These are phyloP conservation scores for Boletus hoseneyae DNA, from an alignment of 1,284 basidiomycete genomes.

Conservation along the genomic window DNA sequence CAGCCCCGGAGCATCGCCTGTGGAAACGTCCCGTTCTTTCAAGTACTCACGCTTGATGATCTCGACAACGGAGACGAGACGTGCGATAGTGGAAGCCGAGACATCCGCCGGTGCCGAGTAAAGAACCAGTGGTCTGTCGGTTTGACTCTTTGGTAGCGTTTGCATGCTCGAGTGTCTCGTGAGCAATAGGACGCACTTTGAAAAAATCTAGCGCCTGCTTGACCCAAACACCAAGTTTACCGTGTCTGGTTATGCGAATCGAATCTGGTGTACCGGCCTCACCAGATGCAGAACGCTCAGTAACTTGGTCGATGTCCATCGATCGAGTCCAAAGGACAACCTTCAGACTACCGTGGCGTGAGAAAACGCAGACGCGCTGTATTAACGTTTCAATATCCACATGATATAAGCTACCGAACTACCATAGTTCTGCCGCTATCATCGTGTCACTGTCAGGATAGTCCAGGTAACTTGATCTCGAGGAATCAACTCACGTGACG, in stretches of 20 bases:
- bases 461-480: background rate
- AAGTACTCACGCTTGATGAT: slow-evolving; percentile 82
- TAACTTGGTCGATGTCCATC: slow-evolving; percentile 18
- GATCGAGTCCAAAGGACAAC: too few species aligned
- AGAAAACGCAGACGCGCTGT: slow-evolving; percentile 9
- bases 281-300: slow-evolving; percentile 6
- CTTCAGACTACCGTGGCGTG: slow-evolving; percentile 17
- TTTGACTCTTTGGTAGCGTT: slow-evolving; percentile 46
- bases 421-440: slow-evolving; percentile 53
- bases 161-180: background rate
- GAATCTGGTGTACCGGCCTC: slow-evolving; percentile 10
- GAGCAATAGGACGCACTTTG: slow-evolving; percentile 41
- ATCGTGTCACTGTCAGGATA: slow-evolving; percentile 15
- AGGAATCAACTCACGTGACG: slow-evolving; percentile 60
- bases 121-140: slow-evolving; percentile 53
- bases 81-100: slow-evolving; percentile 53
- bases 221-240: slow-evolving; percentile 64
- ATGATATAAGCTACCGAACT: slow-evolving; percentile 34
- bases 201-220: slow-evolving; percentile 59
- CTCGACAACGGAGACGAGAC: slow-evolving; percentile 75
- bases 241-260: slow-evolving; percentile 62
- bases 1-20: slow-evolving; percentile 48
- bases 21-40: slow-evolving; percentile 43
- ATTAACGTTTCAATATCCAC: background rate
- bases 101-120: slow-evolving; percentile 58